Base-by-base conservation (phyloP, 1,139 yeast species). In the Yamadazyma epiphylla region DNA sequence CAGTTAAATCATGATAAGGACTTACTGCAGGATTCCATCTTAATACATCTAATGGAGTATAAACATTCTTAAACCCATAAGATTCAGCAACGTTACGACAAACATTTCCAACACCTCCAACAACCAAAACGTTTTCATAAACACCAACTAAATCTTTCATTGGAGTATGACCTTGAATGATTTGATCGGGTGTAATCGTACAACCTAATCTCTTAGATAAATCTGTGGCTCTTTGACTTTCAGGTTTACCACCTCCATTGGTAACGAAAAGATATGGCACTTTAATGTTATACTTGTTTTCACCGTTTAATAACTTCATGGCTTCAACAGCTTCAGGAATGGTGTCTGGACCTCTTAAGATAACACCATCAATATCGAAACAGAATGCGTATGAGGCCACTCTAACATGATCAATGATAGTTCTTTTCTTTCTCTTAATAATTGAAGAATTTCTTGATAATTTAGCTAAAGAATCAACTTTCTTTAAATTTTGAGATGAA, bases 191-290 rank as follows among this genome's bases (percentile, higher is more conserved):
- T 5, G 81, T 74, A 35, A 84, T 75, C 26, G 71, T 71, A 23
- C 72, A 60, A n/a, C 68, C 69, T 42, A 84, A 68, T 38, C 87
- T 61, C 30, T 70, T 63, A 22, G 80, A 65, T 48, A 85, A 66
- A 46, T 83, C 89, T 31, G 69, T 69, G 25, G 91, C 81, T 48
- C 95, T 65, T 13, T 72, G 79, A 39, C 67, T 58, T 51, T 85
- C 95, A 5, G 87, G 84, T 50, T 82, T 77, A 32, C 95, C 95
- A 44, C 94, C 94, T 43, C 95, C 95, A 53, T 85, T 85, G 25
- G 95, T 85, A 43, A 85, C 91, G 56, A 81, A 83, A 38, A 85
- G 82, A 47, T 81, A 82, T 3, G 95, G 94, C n/a, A 84, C 88
- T 44, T 74, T 77, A 46, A 84, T 80, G 52, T 82, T 76, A 64